These are phyloP conservation scores for Nephromyces sp. DNA, from an alignment of 169 alveolate species.

Conservation along the genomic window DNA sequence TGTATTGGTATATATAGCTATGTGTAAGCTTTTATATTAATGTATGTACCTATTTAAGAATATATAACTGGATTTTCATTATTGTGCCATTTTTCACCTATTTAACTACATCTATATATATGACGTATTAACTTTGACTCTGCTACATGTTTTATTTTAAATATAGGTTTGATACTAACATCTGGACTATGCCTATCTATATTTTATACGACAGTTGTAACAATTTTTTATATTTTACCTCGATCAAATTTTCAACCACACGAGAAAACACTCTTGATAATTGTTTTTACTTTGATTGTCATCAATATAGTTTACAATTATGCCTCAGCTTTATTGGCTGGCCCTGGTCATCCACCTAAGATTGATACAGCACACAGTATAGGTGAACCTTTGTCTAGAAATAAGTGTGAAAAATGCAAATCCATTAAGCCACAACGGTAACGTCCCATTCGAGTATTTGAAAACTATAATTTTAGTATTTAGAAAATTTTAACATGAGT, in stretches of 20 bases:
- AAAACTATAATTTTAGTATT: not conserved
- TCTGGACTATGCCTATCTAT: too few species aligned
- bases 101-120: too few species aligned
- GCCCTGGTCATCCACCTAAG: conserved; percentile 14
- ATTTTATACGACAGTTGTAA: too few species aligned
- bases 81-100: too few species aligned
- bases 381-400: not conserved
- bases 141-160: too few species aligned
- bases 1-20: too few species aligned
- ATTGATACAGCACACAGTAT: not conserved
- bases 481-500: not conserved
- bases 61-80: too few species aligned
- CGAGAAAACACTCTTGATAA: not conserved
- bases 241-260: not conserved
- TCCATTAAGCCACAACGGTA: not conserved
- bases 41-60: too few species aligned
- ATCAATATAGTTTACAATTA: not conserved
- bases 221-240: not conserved
- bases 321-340: not conserved
- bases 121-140: too few species aligned
- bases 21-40: too few species aligned
- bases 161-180: too few species aligned
- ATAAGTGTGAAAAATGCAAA: not conserved
- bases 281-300: not conserved
- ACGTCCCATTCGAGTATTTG: not conserved